Conservation (phyloP, 2,329 filamentous ascomycete species). For the Fusarium papillatum region DNA sequence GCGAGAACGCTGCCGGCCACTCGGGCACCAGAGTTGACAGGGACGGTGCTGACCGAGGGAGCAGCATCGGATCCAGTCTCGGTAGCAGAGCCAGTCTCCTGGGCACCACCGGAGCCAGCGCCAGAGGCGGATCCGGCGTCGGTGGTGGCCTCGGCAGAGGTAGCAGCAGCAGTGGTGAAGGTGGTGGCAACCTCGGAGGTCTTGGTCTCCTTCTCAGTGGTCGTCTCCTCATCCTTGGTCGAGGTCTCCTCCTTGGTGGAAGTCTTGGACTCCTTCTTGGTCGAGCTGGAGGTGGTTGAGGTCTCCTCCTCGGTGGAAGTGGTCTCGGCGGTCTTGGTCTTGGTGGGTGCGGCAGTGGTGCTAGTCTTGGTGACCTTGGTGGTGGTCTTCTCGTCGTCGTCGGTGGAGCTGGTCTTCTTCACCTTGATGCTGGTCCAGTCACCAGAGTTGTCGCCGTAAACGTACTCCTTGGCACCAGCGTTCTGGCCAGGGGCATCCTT, state of each 20-base stretch:
- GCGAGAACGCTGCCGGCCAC: slow-evolving; percentile 44
- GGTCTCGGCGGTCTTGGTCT: slow-evolving; percentile 23
- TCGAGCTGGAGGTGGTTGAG: slow-evolving; percentile 30
- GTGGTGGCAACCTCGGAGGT: slow-evolving; percentile 30
- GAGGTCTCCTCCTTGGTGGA: slow-evolving; percentile 24
- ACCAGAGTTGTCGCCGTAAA: slow-evolving; percentile 64
- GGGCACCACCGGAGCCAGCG: slow-evolving; percentile 22
- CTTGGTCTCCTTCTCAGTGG: slow-evolving; percentile 22
- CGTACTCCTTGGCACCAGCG: slow-evolving; percentile 63
- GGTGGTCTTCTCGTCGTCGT: slow-evolving; percentile 35
- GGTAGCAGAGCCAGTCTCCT: slow-evolving; percentile 21
- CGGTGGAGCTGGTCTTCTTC: slow-evolving; percentile 51
- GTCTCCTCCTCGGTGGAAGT: slow-evolving; percentile 28
- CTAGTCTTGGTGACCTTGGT: slow-evolving; percentile 27
- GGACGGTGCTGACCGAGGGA: slow-evolving; percentile 36
- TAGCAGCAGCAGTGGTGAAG: slow-evolving; percentile 29
- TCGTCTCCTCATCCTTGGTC: slow-evolving; percentile 13
- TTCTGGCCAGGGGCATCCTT: slow-evolving; percentile 53
- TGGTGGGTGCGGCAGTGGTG: not conserved
- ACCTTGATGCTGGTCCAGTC: slow-evolving; percentile 66
- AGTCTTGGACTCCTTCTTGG: slow-evolving; percentile 22
- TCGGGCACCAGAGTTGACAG: slow-evolving; percentile 45
- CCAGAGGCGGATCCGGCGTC: slow-evolving; percentile 20
- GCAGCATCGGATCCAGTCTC: slow-evolving; percentile 24
- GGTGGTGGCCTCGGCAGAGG: slow-evolving; percentile 34